Percentiles rank a stretch among this genome's conserved stretches.
Conservation (phyloP, 1,139 yeast genomes). For the Yamadazyma spencermartinsiae region DNA sequence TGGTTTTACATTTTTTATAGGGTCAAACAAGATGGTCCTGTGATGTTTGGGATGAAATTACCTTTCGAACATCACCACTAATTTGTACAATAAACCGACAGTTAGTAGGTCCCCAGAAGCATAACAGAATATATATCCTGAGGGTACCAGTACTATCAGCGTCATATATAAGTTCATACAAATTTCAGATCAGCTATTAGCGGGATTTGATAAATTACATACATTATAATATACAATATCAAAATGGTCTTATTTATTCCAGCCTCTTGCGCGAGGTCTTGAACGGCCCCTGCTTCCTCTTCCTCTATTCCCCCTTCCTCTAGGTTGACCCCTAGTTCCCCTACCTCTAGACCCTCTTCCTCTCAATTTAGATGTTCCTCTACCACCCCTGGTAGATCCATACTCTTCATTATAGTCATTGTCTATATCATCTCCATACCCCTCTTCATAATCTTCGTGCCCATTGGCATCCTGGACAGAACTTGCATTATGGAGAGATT, state of each 20-base stretch:
- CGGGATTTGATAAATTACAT: too few species aligned
- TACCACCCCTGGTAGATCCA: slow-evolving; percentile 6
- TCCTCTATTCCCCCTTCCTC: slow-evolving; percentile 6
- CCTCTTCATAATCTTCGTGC: slow-evolving; percentile 10
- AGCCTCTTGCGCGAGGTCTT: slow-evolving; percentile 2
- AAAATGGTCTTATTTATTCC: background rate
- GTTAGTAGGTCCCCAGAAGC: too few species aligned
- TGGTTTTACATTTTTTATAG: slow-evolving; percentile 86
- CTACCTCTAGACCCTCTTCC: slow-evolving; percentile 18
- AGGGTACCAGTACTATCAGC: too few species aligned
- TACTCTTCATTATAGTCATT: slow-evolving; percentile 15
- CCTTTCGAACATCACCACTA: slow-evolving; percentile 43
- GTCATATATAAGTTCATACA: too few species aligned
- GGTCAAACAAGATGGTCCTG: slow-evolving; percentile 68
- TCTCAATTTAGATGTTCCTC: slow-evolving; percentile 10
- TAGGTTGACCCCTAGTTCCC: slow-evolving; percentile 8
- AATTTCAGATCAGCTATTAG: too few species aligned
- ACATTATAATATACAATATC: slow-evolving; percentile 1
- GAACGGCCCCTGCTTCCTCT: slow-evolving; percentile 5
- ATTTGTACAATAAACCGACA: background rate
- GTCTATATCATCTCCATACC: slow-evolving; percentile 8
- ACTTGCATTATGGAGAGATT: too few species aligned
- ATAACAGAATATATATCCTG: too few species aligned
- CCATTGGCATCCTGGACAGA: too few species aligned
- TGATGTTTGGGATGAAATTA: slow-evolving; percentile 50